Percentiles rank a stretch among this genome's conserved stretches.
Evolutionary conservation across 371 early-diverging fungal species (phyloP).

Genomic region (Syncephalastrum monosporum): DNA sequence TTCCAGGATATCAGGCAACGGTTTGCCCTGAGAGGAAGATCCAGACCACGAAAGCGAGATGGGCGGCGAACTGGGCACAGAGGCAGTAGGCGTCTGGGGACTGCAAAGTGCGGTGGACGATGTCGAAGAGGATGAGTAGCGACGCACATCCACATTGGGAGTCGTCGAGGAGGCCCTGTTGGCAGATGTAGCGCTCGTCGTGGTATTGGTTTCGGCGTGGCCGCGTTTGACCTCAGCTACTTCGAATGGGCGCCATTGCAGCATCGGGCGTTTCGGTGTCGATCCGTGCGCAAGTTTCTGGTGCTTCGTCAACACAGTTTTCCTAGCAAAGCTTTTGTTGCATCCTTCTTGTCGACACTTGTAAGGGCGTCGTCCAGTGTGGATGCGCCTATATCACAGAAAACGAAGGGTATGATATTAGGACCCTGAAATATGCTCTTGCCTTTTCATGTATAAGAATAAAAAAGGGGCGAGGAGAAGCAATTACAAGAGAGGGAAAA

Average conservation of each 20-base stretch:
- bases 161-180: background rate
- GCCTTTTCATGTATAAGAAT: slow-evolving; percentile 2
- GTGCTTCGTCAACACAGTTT: slow-evolving; percentile 70
- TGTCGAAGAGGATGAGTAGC: background rate
- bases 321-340: slow-evolving; percentile 66
- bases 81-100: slow-evolving; percentile 1
- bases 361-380: slow-evolving; percentile 76
- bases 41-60: slow-evolving; percentile 1
- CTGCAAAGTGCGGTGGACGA: background rate
- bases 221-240: background rate
- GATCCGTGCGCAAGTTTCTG: slow-evolving; percentile 41
- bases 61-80: slow-evolving; percentile 7
- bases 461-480: slow-evolving; percentile 1
- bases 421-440: slow-evolving; percentile 1
- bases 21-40: slow-evolving; percentile 1
- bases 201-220: background rate
- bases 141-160: background rate
- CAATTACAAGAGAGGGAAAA: background rate
- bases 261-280: slow-evolving; percentile 29
- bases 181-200: background rate
- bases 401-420: background rate
- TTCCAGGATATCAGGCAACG: slow-evolving; percentile 3
- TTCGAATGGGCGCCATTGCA: slow-evolving; percentile 50
- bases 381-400: slow-evolving; percentile 50
- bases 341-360: slow-evolving; percentile 60